Evolutionary conservation across 306 rosid species (phyloP).

Genomic region (Trifolium pratense): DNA sequence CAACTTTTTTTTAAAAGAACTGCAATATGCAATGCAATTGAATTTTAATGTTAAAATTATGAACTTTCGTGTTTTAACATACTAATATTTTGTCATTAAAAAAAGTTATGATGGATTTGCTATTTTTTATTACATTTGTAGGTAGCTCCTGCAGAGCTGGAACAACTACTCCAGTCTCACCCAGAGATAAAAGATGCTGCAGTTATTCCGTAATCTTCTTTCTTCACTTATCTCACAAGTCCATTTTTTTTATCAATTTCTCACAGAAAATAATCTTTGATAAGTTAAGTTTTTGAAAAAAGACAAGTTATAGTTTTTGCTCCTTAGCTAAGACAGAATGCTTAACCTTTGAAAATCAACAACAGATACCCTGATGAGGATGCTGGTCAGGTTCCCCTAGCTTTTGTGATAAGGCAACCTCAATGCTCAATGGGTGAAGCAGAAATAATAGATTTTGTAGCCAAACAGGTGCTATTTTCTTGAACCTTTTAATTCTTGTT

Average conservation of each 20-base stretch:
- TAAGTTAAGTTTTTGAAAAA: background rate
- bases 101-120: background rate
- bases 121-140: background rate
- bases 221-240: background rate
- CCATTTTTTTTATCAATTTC: background rate
- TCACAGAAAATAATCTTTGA: background rate
- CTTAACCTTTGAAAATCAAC: background rate
- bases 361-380: conserved; percentile 72
- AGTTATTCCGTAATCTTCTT: conserved; percentile 57
- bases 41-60: background rate
- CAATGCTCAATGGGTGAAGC: conserved; percentile 50
- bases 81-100: too few relatives aligned
- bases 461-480: conserved; percentile 54
- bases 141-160: conserved; percentile 83
- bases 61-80: background rate
- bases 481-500: background rate
- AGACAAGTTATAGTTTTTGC: background rate
- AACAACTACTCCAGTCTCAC: conserved; percentile 65
- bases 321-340: background rate
- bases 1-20: background rate
- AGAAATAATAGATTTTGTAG: conserved; percentile 55
- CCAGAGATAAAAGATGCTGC: conserved; percentile 67
- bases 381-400: conserved; percentile 80
- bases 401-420: conserved; percentile 55
- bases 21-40: background rate